Evolutionary conservation across 805 yeast species (phyloP).

Genomic region (Cyberlindnera subsufficiens): DNA sequence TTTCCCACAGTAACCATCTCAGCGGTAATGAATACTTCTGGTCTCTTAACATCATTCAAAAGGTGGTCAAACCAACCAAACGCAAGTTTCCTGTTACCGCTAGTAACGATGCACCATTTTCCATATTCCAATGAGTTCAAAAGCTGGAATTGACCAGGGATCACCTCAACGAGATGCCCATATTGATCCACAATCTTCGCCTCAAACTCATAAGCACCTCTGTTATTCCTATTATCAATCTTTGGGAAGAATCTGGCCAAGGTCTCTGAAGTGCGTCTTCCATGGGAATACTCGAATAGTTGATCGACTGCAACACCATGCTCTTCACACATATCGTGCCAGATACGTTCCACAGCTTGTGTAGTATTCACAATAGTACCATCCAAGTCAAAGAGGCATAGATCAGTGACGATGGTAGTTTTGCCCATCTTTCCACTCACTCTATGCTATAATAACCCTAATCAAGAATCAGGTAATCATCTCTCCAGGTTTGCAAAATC

Average conservation of each 20-base stretch:
- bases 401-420: constrained; percentile 15
- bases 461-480: too few species aligned
- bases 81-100: constrained; percentile 76
- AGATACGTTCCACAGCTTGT: constrained; percentile 74
- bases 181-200: constrained; percentile 64
- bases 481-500: too few species aligned
- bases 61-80: constrained; percentile 62
- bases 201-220: constrained; percentile 51
- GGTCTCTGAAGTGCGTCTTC: constrained; percentile 78
- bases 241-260: constrained; percentile 71
- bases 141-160: constrained; percentile 69
- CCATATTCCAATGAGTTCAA: constrained; percentile 50
- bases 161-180: constrained; percentile 68
- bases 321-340: constrained; percentile 70
- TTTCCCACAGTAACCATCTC: constrained; percentile 77
- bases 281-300: constrained; percentile 41
- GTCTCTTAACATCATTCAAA: constrained; percentile 53
- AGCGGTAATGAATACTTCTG: constrained; percentile 77
- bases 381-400: constrained; percentile 69
- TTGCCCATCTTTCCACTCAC: constrained; percentile 9
- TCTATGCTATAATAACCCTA: neutral
- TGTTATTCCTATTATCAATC: constrained; percentile 60
- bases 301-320: constrained; percentile 58
- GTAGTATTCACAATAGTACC: constrained; percentile 85
- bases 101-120: constrained; percentile 78